Evolutionary conservation across 108 stramenopile genomes (phyloP), one percentile per base, ranked within the genome.

Genomic region (Parietichytrium sp.): DNA sequence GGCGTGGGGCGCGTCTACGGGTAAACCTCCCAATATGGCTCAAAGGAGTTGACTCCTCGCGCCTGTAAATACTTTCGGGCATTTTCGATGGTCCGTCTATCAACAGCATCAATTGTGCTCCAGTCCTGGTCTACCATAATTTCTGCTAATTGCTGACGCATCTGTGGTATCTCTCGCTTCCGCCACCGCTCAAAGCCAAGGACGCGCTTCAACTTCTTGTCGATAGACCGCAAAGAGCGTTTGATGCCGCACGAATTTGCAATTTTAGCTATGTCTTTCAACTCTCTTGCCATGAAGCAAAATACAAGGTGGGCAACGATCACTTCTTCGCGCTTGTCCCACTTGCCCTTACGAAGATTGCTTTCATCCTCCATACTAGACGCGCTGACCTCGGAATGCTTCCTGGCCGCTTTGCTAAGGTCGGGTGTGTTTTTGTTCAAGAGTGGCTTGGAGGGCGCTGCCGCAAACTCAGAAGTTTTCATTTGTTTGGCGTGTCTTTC

Each of bases 261-360:
- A 25, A 72, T 72, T 16, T 45, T 42, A 10, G 61, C 61, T 13
- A 72, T 72, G 2, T 72, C 61, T 25, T 72, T 72, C 1, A 72
- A 42, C 61, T 72, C 61, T n/a, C 61, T 10, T 10, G 36, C 61
- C 20, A 72, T 36, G 42, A 72, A 72, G 61, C 61, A 72, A 27
- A 45, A 72, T 42, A 72, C 61, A 1, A 72, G 10, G 20, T 72
- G 61, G 8, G 45, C 23, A 0, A 72, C 15, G 38, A 72, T n/a
- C n/a, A 72, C 45, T 25, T 72, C 61, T 20, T 72, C 61, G 2
- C 45, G 38, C 10, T 45, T 27, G 42, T 72, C 33, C 61, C 61
- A 72, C 42, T 72, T 72, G 20, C 61, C 61, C 42, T 72, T 72
- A 23, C 61, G 33, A 72, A 45, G 45, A n/a, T 72, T 72, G 42